Conservation (phyloP, 2,329 filamentous ascomycete genomes). For the Fusarium albosuccineum region DNA sequence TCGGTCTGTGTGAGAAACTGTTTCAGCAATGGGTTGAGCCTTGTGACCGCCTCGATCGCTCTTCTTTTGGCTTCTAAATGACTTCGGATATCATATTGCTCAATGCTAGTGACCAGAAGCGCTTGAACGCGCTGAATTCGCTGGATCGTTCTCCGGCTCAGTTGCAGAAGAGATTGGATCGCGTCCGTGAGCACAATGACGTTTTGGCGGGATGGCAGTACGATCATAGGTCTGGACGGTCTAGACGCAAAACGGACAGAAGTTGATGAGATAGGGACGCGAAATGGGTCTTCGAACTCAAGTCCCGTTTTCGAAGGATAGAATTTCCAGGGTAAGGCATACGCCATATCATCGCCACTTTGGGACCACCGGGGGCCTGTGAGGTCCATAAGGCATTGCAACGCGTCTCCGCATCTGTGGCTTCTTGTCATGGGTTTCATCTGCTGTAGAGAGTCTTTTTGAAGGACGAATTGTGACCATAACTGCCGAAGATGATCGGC, state of each 20-base stretch:
- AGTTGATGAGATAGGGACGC: background rate
- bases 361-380: background rate
- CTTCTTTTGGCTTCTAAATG: background rate
- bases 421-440: background rate
- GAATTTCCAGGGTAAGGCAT: background rate
- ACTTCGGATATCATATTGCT: background rate
- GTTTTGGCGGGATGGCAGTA: background rate
- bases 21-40: background rate
- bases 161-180: background rate
- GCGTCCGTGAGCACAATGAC: background rate
- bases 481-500: background rate
- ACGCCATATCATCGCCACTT: slow-evolving; percentile 1
- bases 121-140: background rate
- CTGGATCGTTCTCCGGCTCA: background rate
- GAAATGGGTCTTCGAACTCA: background rate
- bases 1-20: background rate
- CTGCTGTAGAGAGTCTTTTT: background rate
- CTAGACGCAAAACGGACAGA: background rate
- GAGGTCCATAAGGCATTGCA: background rate
- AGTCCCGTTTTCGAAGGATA: background rate
- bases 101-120: background rate
- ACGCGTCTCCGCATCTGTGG: background rate
- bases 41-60: background rate
- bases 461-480: background rate
- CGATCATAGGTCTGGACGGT: background rate